phyloP scores from a whole-genome alignment of 2,329 filamentous ascomycete genomes.

The Talaromyces verruculosus region DNA sequence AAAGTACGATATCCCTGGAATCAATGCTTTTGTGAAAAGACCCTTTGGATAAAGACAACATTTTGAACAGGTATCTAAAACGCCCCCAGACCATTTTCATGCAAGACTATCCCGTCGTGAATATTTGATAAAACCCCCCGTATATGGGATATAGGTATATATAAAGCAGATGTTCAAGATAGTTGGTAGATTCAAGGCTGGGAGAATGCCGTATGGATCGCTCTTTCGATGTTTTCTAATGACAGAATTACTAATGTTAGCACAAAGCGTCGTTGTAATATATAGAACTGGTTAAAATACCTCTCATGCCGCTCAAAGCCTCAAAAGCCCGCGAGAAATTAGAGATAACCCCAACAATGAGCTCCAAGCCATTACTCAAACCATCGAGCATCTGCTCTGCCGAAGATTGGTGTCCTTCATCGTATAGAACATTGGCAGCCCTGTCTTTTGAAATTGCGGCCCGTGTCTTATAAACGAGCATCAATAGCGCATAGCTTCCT shows the following conservation, averaged over 20 bases:
- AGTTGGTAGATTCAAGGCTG: conserved; percentile 23
- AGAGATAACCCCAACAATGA: conserved; percentile 37
- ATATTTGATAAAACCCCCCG: background rate
- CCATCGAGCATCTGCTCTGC: conserved; percentile 38
- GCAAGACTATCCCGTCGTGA: background rate
- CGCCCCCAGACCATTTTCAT: conserved; percentile 1
- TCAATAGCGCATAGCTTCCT: conserved; percentile 48
- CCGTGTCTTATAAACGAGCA: conserved; percentile 46
- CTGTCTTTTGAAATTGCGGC: conserved; percentile 34
- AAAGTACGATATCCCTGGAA: background rate
- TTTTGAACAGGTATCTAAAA: background rate
- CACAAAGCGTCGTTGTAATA: background rate
- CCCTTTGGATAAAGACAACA: too few relatives aligned
- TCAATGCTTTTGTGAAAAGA: background rate
- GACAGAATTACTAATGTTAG: background rate
- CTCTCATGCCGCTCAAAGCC: conserved; percentile 47
- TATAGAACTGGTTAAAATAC: too few relatives aligned
- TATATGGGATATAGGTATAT: background rate
- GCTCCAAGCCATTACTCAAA: conserved; percentile 39
- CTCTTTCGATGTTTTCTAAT: conserved; percentile 45
- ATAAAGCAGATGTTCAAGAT: background rate
- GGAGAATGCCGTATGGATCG: conserved; percentile 44
- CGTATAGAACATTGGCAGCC: conserved; percentile 28
- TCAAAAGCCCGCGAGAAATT: conserved; percentile 47
- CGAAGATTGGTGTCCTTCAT: conserved; percentile 26